Evolutionary conservation across 306 rosid genomes (phyloP).

Genomic region (Citrullus amarus): DNA sequence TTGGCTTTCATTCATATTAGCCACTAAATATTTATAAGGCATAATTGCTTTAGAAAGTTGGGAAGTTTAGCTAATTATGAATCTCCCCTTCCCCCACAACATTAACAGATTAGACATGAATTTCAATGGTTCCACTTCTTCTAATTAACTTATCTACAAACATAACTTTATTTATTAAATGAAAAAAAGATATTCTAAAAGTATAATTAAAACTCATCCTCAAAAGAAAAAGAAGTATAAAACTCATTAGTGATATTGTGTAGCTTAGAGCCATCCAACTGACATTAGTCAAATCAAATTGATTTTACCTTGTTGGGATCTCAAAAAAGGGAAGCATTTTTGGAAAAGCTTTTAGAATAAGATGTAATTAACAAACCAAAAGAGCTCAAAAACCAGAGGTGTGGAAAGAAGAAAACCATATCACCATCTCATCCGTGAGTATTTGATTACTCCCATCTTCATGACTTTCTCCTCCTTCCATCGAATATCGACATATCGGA

Average conservation of each 20-base stretch:
- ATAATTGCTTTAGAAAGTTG: neutral
- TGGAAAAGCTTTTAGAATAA: neutral
- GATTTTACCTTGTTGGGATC: neutral
- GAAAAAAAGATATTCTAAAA: neutral
- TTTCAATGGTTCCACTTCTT: neutral
- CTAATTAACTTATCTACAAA: neutral
- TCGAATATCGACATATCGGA: constrained; percentile 73
- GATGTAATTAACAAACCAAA: neutral
- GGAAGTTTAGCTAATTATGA: neutral
- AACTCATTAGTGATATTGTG: neutral
- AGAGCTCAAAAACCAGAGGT: constrained; percentile 46
- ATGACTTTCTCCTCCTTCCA: constrained; percentile 30
- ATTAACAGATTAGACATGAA: neutral
- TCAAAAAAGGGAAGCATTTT: neutral
- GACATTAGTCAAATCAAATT: neutral
- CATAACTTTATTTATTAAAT: neutral
- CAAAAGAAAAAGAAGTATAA: neutral
- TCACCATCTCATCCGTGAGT: constrained; percentile 77
- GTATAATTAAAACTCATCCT: no score
- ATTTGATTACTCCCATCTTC: constrained; percentile 16
- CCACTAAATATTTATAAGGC: neutral
- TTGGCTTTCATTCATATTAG: neutral
- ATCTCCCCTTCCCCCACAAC: neutral
- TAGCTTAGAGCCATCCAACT: neutral
- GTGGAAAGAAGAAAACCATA: constrained; percentile 94